Evolutionary conservation across 805 yeast species (phyloP), one percentile per base, ranked within the genome.

Genomic region (Myxozyma mucilagina): DNA sequence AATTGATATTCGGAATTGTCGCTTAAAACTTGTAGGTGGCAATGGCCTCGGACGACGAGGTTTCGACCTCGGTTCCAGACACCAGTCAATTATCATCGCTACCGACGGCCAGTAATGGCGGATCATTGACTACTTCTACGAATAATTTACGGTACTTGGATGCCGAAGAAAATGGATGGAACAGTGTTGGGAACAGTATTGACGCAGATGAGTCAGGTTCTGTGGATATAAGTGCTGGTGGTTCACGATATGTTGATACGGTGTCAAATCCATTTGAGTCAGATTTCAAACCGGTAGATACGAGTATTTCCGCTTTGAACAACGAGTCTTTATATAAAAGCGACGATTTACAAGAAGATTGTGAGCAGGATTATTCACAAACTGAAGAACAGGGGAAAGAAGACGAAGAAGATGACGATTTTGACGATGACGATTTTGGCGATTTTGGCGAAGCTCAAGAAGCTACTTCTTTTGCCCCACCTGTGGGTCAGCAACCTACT

Each of bases 371-470:
- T 41, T n/a, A 24, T 53, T 41, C 38, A 16, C 20, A 16, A 20
- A 16, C 53, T 7, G 47, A 41, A 35, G 36, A 51, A 32, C 45
- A 29, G 14, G 59, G 34, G 8, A 57, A 35, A 14, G 52, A 34
- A 38, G 47, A 35, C 35, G 52, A 44, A 31, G 54, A 35, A 14
- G 65, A 47, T 4, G 63, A 63, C 43, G 66, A 63, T 41, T 56
- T 61, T 47, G 66, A 36, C 14, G 65, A 47, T 6, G 63, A 63
- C 38, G 67, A 63, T 42, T 63, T 63, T 57, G 67, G 67, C 14
- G 67, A 63, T 43, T 63, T 63, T 54, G 67, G 60, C 4, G 67
- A 63, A 29, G 58, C 42, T 2, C 52, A 54, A 36, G 45, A 38
- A 1, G 59, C 61, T 20, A 38, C 53, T 16, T 43, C 47, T 18